Base-by-base conservation (phyloP, 257 asterid genomes). In the Solanum virginianum region DNA sequence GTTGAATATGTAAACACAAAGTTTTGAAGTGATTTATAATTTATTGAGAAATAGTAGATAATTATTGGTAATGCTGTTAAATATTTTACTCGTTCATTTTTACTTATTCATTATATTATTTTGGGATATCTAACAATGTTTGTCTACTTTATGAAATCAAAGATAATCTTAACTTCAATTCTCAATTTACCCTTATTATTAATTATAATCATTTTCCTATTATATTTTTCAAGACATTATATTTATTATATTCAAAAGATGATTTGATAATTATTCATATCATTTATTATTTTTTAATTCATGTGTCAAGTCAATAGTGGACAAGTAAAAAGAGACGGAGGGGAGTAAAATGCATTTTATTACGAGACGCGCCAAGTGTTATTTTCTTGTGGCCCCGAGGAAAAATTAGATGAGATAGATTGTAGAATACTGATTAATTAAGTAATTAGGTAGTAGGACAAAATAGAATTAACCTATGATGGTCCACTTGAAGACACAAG, bases 401-500 rank as follows among this genome's bases (percentile, higher is more conserved):
- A 14, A 14, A 7, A 6, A 29, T 14, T 29, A 2, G 45, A 29
- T 66, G 72, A 66, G 2, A 29, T 15, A 12, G 13, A 51, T 36
- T 36, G 2, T 12, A 13, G 2, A 12, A 5, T 41, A 32, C 9
- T 22, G 4, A 14, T 66, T 69, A 69, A 29, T 66, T 29, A 26
- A 68, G 49, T 68, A 7, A 68, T 7, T 68, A 68, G 6, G 14
- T 49, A 26, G 14, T 8, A 65, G 72, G 45, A 66, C 11, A 66
- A 24, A 65, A 14, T 29, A 6, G 45, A 66, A 66, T 29, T 66
- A 32, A 75, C 13, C 1, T 14, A 49, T 24, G 45, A 24, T 55
- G 62, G 82, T 75, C 82, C 82, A 74, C 15, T 49, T 74, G 41
- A 74, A 59, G 81, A 8, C 41, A 74, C 81, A 75, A 49, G 8